A percentile compares a stretch with the other conserved stretches of the same genome.
Evolutionary conservation across 805 yeast genomes (phyloP).

Genomic region (Wickerhamiella galacta): DNA sequence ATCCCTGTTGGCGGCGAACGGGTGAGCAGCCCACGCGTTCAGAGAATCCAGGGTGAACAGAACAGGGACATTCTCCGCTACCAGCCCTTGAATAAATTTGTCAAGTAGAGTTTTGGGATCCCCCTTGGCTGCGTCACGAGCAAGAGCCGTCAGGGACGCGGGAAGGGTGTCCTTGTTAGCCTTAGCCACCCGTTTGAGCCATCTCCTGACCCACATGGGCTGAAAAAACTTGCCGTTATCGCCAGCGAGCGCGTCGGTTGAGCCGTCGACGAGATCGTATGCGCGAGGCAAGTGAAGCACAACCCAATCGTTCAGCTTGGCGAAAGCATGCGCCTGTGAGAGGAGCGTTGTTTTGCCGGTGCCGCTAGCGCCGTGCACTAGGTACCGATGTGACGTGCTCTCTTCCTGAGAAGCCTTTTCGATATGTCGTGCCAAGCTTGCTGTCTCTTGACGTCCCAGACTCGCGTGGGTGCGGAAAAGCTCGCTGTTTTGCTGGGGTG

Average conservation of each 20-base stretch:
- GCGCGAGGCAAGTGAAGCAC: constrained; percentile 52
- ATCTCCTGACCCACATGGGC: constrained; percentile 55
- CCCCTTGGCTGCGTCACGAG: constrained; percentile 5
- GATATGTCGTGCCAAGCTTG: not conserved
- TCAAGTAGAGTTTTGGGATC: constrained; percentile 5
- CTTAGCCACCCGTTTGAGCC: constrained; percentile 35
- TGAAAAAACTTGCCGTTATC: constrained; percentile 39
- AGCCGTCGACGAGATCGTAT: constrained; percentile 48
- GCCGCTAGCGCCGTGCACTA: constrained; percentile 29
- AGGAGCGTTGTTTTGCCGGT: constrained; percentile 63
- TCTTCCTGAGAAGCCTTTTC: not conserved
- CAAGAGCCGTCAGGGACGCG: constrained; percentile 9
- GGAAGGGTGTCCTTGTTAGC: constrained; percentile 29
- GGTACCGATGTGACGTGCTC: constrained; percentile 3
- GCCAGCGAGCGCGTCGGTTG: constrained; percentile 41
- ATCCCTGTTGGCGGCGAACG: constrained; percentile 45
- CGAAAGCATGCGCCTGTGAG: constrained; percentile 51
- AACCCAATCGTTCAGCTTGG: constrained; percentile 26
- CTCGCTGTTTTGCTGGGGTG: constrained; percentile 14
- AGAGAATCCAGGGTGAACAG: constrained; percentile 58
- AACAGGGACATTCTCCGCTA: constrained; percentile 30
- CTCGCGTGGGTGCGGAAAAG: constrained; percentile 8
- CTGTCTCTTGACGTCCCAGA: constrained; percentile 10
- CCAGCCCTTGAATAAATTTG: constrained; percentile 4
- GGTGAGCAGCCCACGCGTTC: constrained; percentile 39